Base-by-base conservation (phyloP, 1,284 basidiomycete genomes). In the Ustilago loliicola region DNA sequence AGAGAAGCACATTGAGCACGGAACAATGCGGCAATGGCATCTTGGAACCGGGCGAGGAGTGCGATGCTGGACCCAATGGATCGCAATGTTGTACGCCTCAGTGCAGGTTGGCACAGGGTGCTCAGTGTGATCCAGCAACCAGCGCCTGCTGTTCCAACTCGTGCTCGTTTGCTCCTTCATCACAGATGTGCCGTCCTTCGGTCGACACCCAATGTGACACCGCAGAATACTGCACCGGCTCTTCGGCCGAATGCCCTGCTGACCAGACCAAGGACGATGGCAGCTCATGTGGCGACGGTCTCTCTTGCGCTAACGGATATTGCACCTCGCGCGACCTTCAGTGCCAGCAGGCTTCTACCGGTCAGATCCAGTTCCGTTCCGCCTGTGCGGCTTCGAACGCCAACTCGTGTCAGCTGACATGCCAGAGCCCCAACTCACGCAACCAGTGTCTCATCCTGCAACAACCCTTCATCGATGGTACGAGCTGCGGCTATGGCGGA, bases 271-370 rank as follows among this genome's bases (percentile, higher is more conserved):
- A 89, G 32, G 88, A 90, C 4, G 93, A 96, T 84, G 94, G 93
- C 88, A 85, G 80, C 87, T 87, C 76, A 9, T 85, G 84, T 40
- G 82, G 79, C 34, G 48, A 55, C 47, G 91, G 91, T 29, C 87
- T 95, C 36, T 89, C 90, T 23, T 96, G 95, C 87, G 94, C 94
- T 0, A 91, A 90, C 76, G 94, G 95, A 9, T 88, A 90, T 58
- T 96, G 94, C 87, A 96, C 94, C 19, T 93, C 92, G 25, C 87
- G 92, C 27, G 89, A 91, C 75, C 87, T 88, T 73, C 95, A 97
- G 91, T 97, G 94, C 85, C 89, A 91, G 85, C 89, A 88, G 40
- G 90, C 91, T 52, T 77, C 75, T 10, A 94, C 94, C 3, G 88
- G 90, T 7, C 55, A 63, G 40, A 88, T 95, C 88, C 90, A 90